Base-by-base conservation (phyloP, 2,329 filamentous ascomycete species). In the Alternaria atra region DNA sequence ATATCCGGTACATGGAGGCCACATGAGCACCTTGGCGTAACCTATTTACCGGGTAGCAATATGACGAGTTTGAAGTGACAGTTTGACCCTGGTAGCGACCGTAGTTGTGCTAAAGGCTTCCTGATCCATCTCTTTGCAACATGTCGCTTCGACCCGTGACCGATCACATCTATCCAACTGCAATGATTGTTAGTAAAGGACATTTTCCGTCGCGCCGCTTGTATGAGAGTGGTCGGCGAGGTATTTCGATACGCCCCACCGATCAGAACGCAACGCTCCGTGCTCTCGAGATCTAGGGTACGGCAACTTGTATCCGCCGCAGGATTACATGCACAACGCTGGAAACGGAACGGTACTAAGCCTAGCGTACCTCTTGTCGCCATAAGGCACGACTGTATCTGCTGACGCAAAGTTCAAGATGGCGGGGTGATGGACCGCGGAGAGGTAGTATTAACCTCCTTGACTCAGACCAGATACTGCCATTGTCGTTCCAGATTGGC, bases 281-380 rank as follows among this genome's bases (percentile, higher is more conserved):
- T 59, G 52, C 39, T 51, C 13, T 46, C 27, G 25, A 30, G 9
- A 52, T 56, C 32, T 56, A 51, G 32, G 46, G 37, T 25, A 56
- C 52, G 57, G 57, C 27, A 57, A 12, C 30, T 23, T 52, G 58
- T 52, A 57, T 17, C 52, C 52, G 58, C 17, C 23, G 40, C 35
- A 30, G 40, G 52, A 44, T 56, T 39, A 12, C 13, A 51, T 57
- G 58, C 58, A 57, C 39, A 60, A 17, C 39, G 58, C 52, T 56
- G 32, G 46, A 60, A 60, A 47, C 50, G 58, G 58, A 60, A 60
- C 20, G 39, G 48, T 43, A 51, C 27, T 43, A 57, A 39, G 46
- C 35, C 17, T 60, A 43, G 53, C 54, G 58, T 56, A 42, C 52
- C 58, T 52, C 25, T 40, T 7, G 25, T 52, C 25, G 25, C 32